Conservation (phyloP, 495 filamentous ascomycete genomes). For the Melanomma pulvis-pyrius region DNA sequence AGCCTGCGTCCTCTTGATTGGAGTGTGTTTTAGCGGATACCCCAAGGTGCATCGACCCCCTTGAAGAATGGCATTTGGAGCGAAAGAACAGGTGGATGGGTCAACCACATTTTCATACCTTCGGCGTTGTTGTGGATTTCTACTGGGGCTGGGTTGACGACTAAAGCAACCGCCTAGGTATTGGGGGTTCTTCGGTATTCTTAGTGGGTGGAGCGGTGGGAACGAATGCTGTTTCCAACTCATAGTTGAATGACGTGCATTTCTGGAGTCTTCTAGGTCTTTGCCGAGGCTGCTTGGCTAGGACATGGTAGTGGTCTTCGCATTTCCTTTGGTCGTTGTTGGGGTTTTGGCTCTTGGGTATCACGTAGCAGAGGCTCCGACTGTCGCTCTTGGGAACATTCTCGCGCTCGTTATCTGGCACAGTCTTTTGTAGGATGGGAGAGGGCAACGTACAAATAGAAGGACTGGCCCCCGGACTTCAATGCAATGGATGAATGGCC, state of each 20-base stretch:
- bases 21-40: conserved; percentile 9
- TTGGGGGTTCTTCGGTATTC: too few relatives aligned
- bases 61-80: not conserved
- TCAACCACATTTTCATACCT: not conserved
- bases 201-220: not conserved
- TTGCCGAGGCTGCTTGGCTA: not conserved
- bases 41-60: conserved; percentile 2
- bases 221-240: not conserved
- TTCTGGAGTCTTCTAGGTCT: not conserved
- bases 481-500: too few relatives aligned
- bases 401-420: not conserved
- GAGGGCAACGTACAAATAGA: too few relatives aligned
- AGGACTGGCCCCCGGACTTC: too few relatives aligned
- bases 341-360: not conserved
- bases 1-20: not conserved
- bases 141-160: not conserved
- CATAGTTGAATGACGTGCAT: not conserved
- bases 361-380: not conserved
- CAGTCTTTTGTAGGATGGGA: too few relatives aligned
- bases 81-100: not conserved
- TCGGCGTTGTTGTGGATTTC: conserved; percentile 5
- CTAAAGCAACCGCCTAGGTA: too few relatives aligned
- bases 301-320: not conserved
- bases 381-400: not conserved
- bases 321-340: not conserved